Evolutionary conservation across 2,329 filamentous ascomycete genomes (phyloP).

Genomic region (Ophiostoma perfectum): DNA sequence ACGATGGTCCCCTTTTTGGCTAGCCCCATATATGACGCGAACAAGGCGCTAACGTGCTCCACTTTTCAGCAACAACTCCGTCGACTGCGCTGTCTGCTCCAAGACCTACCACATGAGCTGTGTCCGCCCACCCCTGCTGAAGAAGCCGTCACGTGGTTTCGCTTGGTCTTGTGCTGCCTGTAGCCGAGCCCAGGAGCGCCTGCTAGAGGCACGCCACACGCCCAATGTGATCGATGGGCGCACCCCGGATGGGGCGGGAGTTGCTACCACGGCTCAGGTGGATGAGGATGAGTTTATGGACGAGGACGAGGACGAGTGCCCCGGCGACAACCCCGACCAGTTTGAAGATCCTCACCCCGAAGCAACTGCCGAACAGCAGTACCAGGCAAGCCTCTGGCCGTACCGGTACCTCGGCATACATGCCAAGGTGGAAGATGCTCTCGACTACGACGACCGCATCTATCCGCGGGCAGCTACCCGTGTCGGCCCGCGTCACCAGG

Average conservation of each 20-base stretch:
- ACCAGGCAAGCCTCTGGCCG: conserved; percentile 90
- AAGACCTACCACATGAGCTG: conserved; percentile 99
- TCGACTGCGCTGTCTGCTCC: conserved; percentile 91
- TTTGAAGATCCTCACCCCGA: conserved; percentile 51
- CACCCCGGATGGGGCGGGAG: conserved; percentile 36
- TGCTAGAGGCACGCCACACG: conserved; percentile 82
- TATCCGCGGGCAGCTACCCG: conserved; percentile 93
- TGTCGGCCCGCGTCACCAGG: conserved; percentile 85
- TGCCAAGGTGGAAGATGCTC: conserved; percentile 87
- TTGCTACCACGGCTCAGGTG: conserved; percentile 42
- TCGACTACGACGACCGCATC: conserved; percentile 96
- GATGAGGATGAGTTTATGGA: conserved; percentile 59
- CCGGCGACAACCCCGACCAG: conserved; percentile 53
- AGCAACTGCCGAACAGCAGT: conserved; percentile 78
- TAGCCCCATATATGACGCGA: conserved; percentile 23
- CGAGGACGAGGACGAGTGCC: conserved; percentile 71
- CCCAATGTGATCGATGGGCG: conserved; percentile 66
- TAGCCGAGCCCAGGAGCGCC: conserved; percentile 90
- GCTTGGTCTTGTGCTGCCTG: conserved; percentile 97
- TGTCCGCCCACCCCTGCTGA: conserved; percentile 82
- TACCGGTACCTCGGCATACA: conserved; percentile 95
- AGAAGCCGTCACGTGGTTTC: conserved; percentile 95
- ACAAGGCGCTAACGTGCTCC: conserved; percentile 25
- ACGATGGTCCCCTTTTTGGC: conserved; percentile 17
- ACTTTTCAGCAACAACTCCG: conserved; percentile 71